Base-by-base conservation (phyloP, 768 basidiomycete species). In the Russula dissimulans region DNA sequence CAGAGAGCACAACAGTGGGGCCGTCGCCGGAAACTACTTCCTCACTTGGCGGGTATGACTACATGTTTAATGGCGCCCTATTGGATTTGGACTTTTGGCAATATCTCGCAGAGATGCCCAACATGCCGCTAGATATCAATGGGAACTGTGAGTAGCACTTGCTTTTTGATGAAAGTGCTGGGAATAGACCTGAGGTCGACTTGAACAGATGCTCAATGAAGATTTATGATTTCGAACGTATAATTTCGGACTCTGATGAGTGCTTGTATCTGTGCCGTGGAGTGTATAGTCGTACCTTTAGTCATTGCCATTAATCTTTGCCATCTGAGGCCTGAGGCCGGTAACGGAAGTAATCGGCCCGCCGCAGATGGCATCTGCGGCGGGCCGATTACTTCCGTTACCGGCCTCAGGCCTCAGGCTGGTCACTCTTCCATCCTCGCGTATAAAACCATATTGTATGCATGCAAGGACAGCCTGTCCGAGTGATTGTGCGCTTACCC, bases 401-500 rank as follows among this genome's bases (percentile, higher is more conserved):
- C 18, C 49, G 22, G 22, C 22, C 22, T 26, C 22, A 26, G 22
- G 22, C 22, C 22, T 26, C 22, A 26, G 22, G 22, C 22, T 1
- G 2, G 22, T 26, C 22, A 26, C 22, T 26, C 22, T 26, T 26
- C 1, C 22, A 26, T 26, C 22, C 22, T 26, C 22, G 22, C 22
- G 22, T 26, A 26, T 26, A 26, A 26, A 26, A 1, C 22, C 31
- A 1, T 4, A 26, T 50, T 47, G 45, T 17, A 43, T 45, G 41
- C 51, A 66, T 66, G 63, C 41, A 65, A 8, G 46, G 38, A 4
- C 59, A 41, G 32, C 45, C 59, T 52, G 52, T 66, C 38, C 56
- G 91, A 50, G 85, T 93, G 26, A 83, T 93, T 34, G 85, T 93
- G 43, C 80, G 88, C 56, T 74, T 93, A 14, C 91, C 91, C 3